A percentile compares a stretch with the other conserved stretches of the same genome.
Conservation (phyloP, 257 asterid species). For the Petunia axillaris region DNA sequence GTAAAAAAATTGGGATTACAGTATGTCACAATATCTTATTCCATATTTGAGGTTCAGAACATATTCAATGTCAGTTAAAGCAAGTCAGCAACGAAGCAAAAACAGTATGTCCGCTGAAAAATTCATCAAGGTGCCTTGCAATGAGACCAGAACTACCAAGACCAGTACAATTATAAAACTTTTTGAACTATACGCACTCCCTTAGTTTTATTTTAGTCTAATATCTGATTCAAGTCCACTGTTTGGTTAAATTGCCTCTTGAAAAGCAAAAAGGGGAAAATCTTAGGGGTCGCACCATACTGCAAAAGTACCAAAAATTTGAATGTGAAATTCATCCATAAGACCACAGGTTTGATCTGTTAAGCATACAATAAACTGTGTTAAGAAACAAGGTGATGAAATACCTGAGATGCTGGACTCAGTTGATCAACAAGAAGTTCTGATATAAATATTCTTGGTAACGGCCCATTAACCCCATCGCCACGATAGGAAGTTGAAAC, state of each 20-base stretch:
- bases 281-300: background rate
- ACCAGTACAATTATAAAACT: background rate
- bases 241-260: background rate
- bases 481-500: constrained; percentile 41
- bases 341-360: background rate
- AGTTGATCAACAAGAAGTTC: constrained; percentile 93
- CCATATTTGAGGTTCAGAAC: background rate
- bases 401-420: constrained; percentile 83
- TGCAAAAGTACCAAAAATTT: background rate
- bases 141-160: background rate
- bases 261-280: background rate
- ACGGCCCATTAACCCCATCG: constrained; percentile 69
- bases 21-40: background rate
- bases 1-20: background rate
- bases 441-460: constrained; percentile 93
- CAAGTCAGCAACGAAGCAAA: too few relatives aligned
- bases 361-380: background rate
- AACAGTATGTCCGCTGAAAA: background rate
- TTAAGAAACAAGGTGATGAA: constrained; percentile 23
- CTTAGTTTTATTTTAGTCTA: background rate
- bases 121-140: background rate
- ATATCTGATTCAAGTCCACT: background rate
- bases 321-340: background rate
- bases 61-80: background rate
- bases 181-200: background rate